Evolutionary conservation across 257 asterid species (phyloP).

Genomic region (Pogostemon cablin): DNA sequence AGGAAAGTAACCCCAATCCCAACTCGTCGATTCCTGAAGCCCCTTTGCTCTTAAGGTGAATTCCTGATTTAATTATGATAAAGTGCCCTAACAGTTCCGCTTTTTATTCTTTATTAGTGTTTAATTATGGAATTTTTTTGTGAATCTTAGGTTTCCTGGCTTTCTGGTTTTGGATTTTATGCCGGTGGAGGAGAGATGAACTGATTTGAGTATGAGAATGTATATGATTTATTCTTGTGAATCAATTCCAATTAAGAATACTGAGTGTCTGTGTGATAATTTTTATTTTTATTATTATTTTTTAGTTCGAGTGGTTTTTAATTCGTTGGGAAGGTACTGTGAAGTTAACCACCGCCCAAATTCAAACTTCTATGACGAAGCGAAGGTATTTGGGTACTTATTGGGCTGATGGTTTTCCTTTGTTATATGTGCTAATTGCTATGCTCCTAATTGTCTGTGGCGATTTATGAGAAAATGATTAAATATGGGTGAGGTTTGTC

Average conservation of each 20-base stretch:
- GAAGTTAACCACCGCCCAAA: too few relatives aligned
- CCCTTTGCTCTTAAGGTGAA: constrained; percentile 23
- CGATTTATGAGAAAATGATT: too few relatives aligned
- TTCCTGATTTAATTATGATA: neutral
- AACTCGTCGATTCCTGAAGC: constrained; percentile 18
- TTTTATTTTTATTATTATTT: neutral
- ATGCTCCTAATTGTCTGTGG: too few relatives aligned
- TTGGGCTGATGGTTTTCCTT: too few relatives aligned
- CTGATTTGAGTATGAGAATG: neutral
- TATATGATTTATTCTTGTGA: neutral
- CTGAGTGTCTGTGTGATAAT: too few relatives aligned
- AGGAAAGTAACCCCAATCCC: constrained; percentile 14
- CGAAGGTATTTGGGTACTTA: too few relatives aligned
- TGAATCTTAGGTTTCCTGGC: constrained; percentile 16
- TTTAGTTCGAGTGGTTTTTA: neutral
- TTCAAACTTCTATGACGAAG: too few relatives aligned
- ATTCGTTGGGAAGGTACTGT: too few relatives aligned
- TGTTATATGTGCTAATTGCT: too few relatives aligned
- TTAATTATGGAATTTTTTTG: neutral
- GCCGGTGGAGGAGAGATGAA: neutral
- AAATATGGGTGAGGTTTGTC: too few relatives aligned
- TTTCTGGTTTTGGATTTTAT: neutral
- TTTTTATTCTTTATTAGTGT: constrained; percentile 6
- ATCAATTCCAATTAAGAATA: neutral
- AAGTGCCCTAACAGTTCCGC: neutral